Evolutionary conservation across 495 filamentous ascomycete genomes (phyloP), one percentile per base, ranked within the genome.

Genomic region (Bacidia rubella): DNA sequence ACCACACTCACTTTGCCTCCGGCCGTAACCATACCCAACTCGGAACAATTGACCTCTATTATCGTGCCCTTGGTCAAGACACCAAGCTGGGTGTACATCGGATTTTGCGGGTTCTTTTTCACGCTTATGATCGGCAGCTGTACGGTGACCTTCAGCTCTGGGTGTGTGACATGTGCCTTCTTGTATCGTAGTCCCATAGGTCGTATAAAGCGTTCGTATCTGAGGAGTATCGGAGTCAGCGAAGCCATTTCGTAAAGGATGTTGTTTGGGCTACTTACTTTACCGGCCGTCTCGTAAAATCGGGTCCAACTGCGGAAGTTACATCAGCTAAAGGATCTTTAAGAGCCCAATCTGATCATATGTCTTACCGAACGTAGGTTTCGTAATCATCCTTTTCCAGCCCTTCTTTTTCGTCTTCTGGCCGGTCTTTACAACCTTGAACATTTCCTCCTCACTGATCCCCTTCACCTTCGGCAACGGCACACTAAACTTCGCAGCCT

Each of bases 91-190:
- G 93, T 97, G 66, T 87, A 97, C 66, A 96, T 79, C 1, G 87
- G 88, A 64, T 86, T 90, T 70, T 92, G 86, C 11, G 92, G 92
- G 71, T 96, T 98, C 82, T 99, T 97, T 76, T 97, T 97, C 58
- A 99, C 92, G 41, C 76, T 76, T 49, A 98, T 77, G 52, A 98
- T 95, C 15, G 90, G 92, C 19, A 98, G 70, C 60, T 98, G 90
- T 9, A 97, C 86, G 2, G 88, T 95, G 15, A 95, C 88, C 46
- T 76, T 82, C 11, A 95, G 68, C 64, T 92, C 85, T 11, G 86
- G 85, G 65, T 75, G 74, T 24, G 88, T 95, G 39, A 95, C 87
- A 63, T 96, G 90, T 55, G 78, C 82, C 62, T 85, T 86, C 67
- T 89, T 89, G 65, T 85, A 87, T 35, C 84, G 69, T 39, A 83